These are phyloP conservation scores for Huiozyma sinensis DNA, from an alignment of 805 yeast genomes.

Conservation along the genomic window DNA sequence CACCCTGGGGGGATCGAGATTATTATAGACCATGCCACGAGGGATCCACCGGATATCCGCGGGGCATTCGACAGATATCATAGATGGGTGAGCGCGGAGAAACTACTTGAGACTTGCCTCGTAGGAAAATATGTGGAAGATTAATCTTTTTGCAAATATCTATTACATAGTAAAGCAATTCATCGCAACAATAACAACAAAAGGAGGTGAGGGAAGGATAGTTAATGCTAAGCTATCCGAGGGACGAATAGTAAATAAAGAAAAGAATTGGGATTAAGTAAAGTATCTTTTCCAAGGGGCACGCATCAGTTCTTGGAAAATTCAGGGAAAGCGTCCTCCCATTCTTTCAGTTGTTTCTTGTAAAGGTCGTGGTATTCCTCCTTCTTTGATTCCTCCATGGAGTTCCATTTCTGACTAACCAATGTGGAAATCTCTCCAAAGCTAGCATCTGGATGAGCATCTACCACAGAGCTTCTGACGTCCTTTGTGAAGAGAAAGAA, in stretches of 20 bases:
- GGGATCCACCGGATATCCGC: constrained; percentile 70
- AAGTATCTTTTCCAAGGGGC: too few species aligned
- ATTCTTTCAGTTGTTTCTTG: constrained; percentile 8
- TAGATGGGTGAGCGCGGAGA: constrained; percentile 75
- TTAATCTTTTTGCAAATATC: too few species aligned
- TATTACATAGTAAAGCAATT: too few species aligned
- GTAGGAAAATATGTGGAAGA: constrained; percentile 42
- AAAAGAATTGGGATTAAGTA: too few species aligned
- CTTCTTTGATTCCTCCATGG: constrained; percentile 12
- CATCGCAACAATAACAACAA: too few species aligned
- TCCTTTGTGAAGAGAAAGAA: constrained; percentile 17
- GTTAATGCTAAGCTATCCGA: too few species aligned
- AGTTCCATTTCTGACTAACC: constrained; percentile 21
- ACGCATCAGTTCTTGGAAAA: background rate
- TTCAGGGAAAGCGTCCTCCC: constrained; percentile 2
- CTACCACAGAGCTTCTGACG: constrained; percentile 9
- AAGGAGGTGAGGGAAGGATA: too few species aligned
- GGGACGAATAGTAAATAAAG: too few species aligned
- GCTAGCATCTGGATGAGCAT: constrained; percentile 11
- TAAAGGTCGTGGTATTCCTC: constrained; percentile 19
- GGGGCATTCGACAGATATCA: constrained; percentile 60
- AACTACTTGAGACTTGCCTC: constrained; percentile 67
- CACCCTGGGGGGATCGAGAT: constrained; percentile 92
- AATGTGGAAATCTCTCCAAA: constrained; percentile 13
- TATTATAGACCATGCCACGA: constrained; percentile 53